A percentile compares a stretch with the other conserved stretches of the same genome.
Evolutionary conservation across 2,329 filamentous ascomycete species (phyloP).

Genomic region (Diplocarpon mali): DNA sequence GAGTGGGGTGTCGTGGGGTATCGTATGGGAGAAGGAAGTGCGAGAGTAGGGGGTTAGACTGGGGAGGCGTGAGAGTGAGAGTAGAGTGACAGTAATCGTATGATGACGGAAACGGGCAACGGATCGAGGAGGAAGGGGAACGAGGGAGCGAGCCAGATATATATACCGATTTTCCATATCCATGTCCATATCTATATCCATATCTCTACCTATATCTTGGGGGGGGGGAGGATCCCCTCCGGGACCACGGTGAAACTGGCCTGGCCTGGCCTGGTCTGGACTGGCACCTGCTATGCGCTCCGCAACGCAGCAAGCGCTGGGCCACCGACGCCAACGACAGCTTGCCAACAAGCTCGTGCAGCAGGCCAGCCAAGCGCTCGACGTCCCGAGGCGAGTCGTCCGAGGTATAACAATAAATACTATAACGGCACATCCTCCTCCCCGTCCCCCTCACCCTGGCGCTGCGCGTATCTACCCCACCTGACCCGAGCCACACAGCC

Average conservation of each 20-base stretch:
- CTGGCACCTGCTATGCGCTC: constrained; percentile 8
- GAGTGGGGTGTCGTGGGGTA: constrained; percentile 3
- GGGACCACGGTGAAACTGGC: constrained; percentile 7
- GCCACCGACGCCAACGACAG: constrained; percentile 7
- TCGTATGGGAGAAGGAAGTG: constrained; percentile 9
- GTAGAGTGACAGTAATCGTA: not conserved
- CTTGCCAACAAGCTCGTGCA: constrained; percentile 6
- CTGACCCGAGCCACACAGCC: constrained; percentile 11
- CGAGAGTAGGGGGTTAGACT: not conserved
- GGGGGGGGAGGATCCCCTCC: not conserved
- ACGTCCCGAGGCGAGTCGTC: constrained; percentile 8
- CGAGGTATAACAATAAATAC: constrained; percentile 15
- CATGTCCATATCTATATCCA: no score
- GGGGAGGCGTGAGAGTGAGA: not conserved
- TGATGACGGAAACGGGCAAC: not conserved
- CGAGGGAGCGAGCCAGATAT: constrained; percentile 10
- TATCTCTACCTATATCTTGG: no score
- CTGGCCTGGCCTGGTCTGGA: constrained; percentile 6
- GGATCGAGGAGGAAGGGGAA: not conserved
- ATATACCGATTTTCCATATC: no score
- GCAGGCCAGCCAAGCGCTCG: constrained; percentile 11
- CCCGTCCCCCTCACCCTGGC: constrained; percentile 9
- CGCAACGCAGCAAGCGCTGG: constrained; percentile 2
- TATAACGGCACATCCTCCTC: constrained; percentile 14
- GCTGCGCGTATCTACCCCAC: constrained; percentile 9